phyloP scores from a whole-genome alignment of 2,329 filamentous ascomycete species.

The Diaporthe humulicola region DNA sequence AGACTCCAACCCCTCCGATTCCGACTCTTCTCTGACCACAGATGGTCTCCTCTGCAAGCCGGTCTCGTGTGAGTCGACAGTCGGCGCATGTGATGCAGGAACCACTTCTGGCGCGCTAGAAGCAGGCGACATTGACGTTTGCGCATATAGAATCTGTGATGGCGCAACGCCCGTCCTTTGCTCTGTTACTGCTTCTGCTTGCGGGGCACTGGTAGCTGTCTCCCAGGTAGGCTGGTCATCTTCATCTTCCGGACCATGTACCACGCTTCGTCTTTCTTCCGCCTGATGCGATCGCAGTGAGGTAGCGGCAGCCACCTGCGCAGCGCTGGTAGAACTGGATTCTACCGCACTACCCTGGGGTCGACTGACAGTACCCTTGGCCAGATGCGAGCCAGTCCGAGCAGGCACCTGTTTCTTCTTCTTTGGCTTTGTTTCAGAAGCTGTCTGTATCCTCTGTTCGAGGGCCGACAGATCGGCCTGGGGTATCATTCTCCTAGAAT shows the following conservation, averaged over 20 bases:
- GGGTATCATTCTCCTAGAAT: constrained; percentile 73
- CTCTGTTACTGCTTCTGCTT: neutral
- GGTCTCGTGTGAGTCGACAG: neutral
- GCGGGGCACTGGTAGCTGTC: neutral
- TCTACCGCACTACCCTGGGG: constrained; percentile 63
- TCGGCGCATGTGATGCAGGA: neutral
- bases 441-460: constrained; percentile 57
- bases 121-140: constrained; percentile 31
- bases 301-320: constrained; percentile 36
- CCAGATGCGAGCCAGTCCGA: constrained; percentile 60
- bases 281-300: constrained; percentile 37
- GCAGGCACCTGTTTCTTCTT: constrained; percentile 56
- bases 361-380: constrained; percentile 67
- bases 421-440: constrained; percentile 55
- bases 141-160: neutral
- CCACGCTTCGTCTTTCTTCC: constrained; percentile 42
- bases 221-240: constrained; percentile 28
- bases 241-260: constrained; percentile 36
- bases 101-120: constrained; percentile 36
- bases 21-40: constrained; percentile 57
- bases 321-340: constrained; percentile 15
- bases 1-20: constrained; percentile 44
- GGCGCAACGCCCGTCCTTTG: too few relatives aligned
- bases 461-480: constrained; percentile 57
- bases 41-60: constrained; percentile 55